Percentiles rank a stretch among this genome's conserved stretches.
phyloP scores from a whole-genome alignment of 73 alveolate species.

The Paraurostyla sp. region DNA sequence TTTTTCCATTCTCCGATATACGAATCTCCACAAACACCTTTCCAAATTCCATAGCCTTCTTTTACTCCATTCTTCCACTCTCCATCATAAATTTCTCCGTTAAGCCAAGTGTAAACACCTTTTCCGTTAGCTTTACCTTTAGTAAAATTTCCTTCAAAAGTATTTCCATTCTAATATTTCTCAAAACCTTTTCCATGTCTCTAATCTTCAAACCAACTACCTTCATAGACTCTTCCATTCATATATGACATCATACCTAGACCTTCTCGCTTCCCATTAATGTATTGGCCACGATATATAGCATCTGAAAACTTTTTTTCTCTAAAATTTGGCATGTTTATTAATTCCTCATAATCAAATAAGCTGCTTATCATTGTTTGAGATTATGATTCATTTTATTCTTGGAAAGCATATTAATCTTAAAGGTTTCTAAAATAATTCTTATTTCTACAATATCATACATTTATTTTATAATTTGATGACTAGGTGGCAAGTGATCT shows the following conservation, averaged over 20 bases:
- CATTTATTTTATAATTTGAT: no score
- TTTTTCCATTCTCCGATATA: constrained; percentile 71
- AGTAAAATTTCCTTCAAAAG: background rate
- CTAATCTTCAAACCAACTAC: background rate
- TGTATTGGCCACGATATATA: no score
- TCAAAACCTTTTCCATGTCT: constrained; percentile 1
- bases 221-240: background rate
- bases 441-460: no score
- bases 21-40: constrained; percentile 59
- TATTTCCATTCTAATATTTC: background rate
- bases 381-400: no score
- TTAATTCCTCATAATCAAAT: no score
- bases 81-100: constrained; percentile 90
- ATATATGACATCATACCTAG: background rate
- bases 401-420: no score
- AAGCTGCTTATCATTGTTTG: no score
- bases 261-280: background rate
- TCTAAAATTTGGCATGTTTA: no score
- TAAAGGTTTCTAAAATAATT: no score
- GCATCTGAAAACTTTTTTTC: no score
- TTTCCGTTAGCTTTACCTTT: constrained; percentile 86
- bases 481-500: no score
- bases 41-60: constrained; percentile 85
- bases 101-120: constrained; percentile 80
- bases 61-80: constrained; percentile 88